Percentiles rank a stretch among this genome's conserved stretches.
phyloP scores from a whole-genome alignment of 2,329 filamentous ascomycete genomes.

The Alternaria viburni region DNA sequence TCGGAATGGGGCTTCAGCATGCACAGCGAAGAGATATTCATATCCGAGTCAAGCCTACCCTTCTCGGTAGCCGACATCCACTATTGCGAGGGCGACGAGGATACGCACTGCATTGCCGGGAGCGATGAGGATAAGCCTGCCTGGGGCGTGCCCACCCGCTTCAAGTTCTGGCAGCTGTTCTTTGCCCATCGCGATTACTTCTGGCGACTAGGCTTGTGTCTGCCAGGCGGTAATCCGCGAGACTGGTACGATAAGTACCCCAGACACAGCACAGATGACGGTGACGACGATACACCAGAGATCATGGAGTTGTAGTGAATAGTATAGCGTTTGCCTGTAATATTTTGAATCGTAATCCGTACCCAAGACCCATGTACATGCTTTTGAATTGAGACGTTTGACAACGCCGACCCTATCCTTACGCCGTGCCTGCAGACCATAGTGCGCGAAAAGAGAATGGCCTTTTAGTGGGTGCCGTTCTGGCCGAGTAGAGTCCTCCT shows the following conservation, averaged over 20 bases:
- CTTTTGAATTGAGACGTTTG: neutral
- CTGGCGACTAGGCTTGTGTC: conserved; percentile 87
- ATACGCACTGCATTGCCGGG: conserved; percentile 73
- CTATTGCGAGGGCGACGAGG: conserved; percentile 73
- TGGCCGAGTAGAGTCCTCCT: conserved; percentile 62
- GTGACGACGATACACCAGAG: conserved; percentile 20
- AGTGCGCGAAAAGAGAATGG: neutral
- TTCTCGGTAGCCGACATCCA: conserved; percentile 72
- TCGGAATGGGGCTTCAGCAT: conserved; percentile 86
- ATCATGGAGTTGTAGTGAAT: conserved; percentile 23
- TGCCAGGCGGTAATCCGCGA: conserved; percentile 76
- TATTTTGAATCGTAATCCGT: neutral
- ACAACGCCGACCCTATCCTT: conserved; percentile 9
- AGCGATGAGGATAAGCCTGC: conserved; percentile 44
- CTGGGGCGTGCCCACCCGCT: conserved; percentile 60
- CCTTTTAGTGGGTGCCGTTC: conserved; percentile 37
- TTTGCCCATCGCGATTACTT: conserved; percentile 98
- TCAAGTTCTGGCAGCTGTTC: conserved; percentile 87
- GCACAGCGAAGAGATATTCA: conserved; percentile 88
- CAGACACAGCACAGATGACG: conserved; percentile 19
- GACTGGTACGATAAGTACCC: conserved; percentile 65
- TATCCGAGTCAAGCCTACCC: conserved; percentile 72
- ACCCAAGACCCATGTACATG: neutral
- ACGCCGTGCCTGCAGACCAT: conserved; percentile 1
- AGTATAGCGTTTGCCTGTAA: neutral